Conservation (phyloP, 169 alveolate species). For the Babesia ovata region DNA sequence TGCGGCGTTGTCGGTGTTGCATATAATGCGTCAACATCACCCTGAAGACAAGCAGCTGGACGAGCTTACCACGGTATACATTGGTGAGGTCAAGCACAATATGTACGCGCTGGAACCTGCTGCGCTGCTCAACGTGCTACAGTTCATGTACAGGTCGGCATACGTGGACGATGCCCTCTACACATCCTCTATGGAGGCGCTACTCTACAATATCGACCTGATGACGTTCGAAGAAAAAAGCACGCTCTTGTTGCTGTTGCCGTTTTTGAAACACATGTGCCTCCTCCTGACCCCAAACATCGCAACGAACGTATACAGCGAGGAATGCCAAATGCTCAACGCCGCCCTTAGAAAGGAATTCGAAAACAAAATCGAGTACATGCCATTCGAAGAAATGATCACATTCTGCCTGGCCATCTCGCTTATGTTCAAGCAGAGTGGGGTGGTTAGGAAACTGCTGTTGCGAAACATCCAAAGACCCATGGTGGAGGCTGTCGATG, state of each 20-base stretch:
- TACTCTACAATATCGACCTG: conserved; percentile 39
- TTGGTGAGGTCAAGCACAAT: conserved; percentile 19
- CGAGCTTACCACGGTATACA: conserved; percentile 5
- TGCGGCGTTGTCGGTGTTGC: conserved; percentile 2
- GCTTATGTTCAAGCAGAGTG: conserved; percentile 32
- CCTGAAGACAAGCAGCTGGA: conserved; percentile 5
- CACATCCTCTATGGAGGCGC: conserved; percentile 20
- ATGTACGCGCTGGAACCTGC: conserved; percentile 26
- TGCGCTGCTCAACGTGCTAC: conserved; percentile 33
- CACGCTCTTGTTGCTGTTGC: conserved; percentile 30
- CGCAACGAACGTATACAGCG: conserved; percentile 53
- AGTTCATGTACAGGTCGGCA: conserved; percentile 36
- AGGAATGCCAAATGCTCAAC: conserved; percentile 55
- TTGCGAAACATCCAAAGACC: conserved; percentile 18
- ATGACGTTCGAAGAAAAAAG: conserved; percentile 38
- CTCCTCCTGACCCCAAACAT: conserved; percentile 24
- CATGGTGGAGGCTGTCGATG: conserved; percentile 9
- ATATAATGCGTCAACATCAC: conserved; percentile 5
- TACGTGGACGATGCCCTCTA: conserved; percentile 41
- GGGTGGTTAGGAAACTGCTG: conserved; percentile 31
- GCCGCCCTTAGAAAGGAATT: conserved; percentile 37
- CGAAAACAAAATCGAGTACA: conserved; percentile 26
- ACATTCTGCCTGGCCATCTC: conserved; percentile 43
- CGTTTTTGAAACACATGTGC: conserved; percentile 45
- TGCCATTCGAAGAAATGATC: conserved; percentile 35